These are phyloP conservation scores for Ceratobasidium sp. DNA, from an alignment of 1,284 basidiomycete genomes.

Conservation along the genomic window DNA sequence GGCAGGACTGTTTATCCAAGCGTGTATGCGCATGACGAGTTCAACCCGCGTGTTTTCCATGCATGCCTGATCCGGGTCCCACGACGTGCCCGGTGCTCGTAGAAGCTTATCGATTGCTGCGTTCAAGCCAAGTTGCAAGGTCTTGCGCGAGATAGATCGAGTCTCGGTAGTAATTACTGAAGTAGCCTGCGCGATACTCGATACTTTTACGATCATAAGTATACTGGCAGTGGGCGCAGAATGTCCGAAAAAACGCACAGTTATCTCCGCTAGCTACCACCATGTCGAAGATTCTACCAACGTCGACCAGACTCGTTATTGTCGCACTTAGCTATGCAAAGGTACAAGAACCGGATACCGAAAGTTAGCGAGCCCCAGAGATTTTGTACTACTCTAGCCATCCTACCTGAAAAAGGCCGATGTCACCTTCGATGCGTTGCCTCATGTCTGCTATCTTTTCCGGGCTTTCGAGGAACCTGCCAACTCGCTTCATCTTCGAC, in stretches of 20 bases:
- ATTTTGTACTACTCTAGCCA: background rate
- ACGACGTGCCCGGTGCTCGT: slow-evolving; percentile 3
- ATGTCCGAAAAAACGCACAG: background rate
- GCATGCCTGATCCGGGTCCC: slow-evolving; percentile 11
- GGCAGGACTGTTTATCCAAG: background rate
- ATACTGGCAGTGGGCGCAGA: background rate
- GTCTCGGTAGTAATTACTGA: background rate
- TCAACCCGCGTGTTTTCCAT: slow-evolving; percentile 3
- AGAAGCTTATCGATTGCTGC: slow-evolving; percentile 12
- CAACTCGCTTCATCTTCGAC: background rate
- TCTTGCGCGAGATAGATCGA: background rate
- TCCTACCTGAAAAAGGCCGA: background rate
- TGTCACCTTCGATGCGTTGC: background rate
- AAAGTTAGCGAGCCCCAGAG: too few relatives aligned
- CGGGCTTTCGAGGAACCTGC: background rate
- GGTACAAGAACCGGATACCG: too few relatives aligned
- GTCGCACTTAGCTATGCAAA: background rate
- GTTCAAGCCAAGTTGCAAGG: background rate
- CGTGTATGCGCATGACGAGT: background rate
- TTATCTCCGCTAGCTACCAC: background rate
- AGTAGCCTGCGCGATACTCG: background rate
- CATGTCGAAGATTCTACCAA: background rate
- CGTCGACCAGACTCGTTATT: background rate
- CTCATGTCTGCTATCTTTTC: slow-evolving; percentile 9
- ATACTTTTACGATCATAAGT: background rate